These are phyloP conservation scores for Peronospora farinosa DNA, from an alignment of 352 stramenopile species.

Conservation along the genomic window DNA sequence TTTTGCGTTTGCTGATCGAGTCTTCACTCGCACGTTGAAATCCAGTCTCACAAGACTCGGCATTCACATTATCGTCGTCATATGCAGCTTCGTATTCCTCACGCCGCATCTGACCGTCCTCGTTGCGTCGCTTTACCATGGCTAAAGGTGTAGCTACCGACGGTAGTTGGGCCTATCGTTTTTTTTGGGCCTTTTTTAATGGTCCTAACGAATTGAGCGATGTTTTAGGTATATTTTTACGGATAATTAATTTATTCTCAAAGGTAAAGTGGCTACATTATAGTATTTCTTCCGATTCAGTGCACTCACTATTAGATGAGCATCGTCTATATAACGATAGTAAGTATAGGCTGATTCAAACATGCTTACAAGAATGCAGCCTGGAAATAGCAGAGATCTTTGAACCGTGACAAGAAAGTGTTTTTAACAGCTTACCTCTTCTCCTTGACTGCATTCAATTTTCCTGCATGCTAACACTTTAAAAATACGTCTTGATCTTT, in stretches of 20 bases:
- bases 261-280: too few species aligned
- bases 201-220: background rate
- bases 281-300: too few species aligned
- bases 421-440: background rate
- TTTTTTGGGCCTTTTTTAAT: background rate
- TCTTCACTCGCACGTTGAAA: constrained; percentile 70
- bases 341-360: too few species aligned
- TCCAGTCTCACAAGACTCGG: constrained; percentile 48
- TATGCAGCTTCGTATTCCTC: constrained; percentile 76
- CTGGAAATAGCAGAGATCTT: too few species aligned
- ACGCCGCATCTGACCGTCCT: constrained; percentile 80
- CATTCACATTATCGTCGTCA: constrained; percentile 21
- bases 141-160: background rate
- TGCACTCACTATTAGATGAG: too few species aligned
- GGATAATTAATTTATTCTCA: too few species aligned
- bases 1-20: constrained; percentile 66
- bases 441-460: background rate
- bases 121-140: constrained; percentile 82
- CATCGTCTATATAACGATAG: too few species aligned
- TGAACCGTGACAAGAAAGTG: too few species aligned
- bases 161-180: background rate
- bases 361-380: too few species aligned
- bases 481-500: constrained; percentile 87
- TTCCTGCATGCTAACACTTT: constrained; percentile 9
- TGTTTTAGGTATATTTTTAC: too few species aligned